Evolutionary conservation across 2,329 filamentous ascomycete species (phyloP).

Genomic region (Didymella exigua): DNA sequence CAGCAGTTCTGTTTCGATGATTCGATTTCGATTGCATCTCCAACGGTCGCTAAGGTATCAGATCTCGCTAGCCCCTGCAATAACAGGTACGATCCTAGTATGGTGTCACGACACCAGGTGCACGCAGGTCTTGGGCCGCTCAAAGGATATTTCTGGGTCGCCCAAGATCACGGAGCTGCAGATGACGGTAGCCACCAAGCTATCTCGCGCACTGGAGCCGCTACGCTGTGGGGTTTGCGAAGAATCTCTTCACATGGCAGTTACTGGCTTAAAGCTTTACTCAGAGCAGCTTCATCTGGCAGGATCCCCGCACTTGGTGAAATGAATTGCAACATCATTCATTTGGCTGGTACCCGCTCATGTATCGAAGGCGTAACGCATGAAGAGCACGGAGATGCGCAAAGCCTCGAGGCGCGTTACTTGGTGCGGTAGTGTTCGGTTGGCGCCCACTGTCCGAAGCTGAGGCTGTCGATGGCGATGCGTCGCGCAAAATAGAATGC

Average conservation of each 20-base stretch:
- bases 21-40: neutral
- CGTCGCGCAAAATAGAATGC: conserved; percentile 9
- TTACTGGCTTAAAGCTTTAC: neutral
- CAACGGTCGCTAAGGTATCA: conserved; percentile 16
- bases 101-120: neutral
- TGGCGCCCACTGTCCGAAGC: conserved; percentile 19
- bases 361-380: neutral
- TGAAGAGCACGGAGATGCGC: neutral
- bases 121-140: neutral
- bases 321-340: neutral
- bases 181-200: conserved; percentile 13
- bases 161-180: neutral
- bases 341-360: neutral
- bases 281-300: neutral
- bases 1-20: conserved; percentile 1
- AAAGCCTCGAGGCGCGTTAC: conserved; percentile 7
- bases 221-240: neutral
- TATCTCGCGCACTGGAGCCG: conserved; percentile 15
- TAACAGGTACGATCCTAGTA: conserved; percentile 8
- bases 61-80: conserved; percentile 13
- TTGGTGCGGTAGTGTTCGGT: conserved; percentile 22
- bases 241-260: neutral
- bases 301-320: neutral
- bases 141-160: conserved; percentile 10
- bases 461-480: conserved; percentile 7